Percentiles rank a stretch among this genome's conserved stretches.
phyloP scores from a whole-genome alignment of 2,329 filamentous ascomycete species.

The Aspergillus neoniger region DNA sequence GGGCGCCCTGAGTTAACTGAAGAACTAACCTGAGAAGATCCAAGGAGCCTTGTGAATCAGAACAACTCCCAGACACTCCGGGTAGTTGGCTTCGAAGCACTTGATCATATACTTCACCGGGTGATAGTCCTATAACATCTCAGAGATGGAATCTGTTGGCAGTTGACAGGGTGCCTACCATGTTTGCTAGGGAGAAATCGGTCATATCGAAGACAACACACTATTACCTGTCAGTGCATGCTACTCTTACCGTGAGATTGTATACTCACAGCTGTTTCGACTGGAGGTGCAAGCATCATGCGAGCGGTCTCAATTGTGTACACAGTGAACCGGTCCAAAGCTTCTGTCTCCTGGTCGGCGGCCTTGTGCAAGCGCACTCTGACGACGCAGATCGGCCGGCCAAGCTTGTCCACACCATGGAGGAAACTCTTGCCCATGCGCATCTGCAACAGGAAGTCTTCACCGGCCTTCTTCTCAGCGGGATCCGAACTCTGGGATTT shows the following conservation, averaged over 20 bases:
- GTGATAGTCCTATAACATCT: constrained; percentile 69
- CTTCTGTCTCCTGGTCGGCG: constrained; percentile 78
- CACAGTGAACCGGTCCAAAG: constrained; percentile 85
- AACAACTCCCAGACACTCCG: constrained; percentile 84
- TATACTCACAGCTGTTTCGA: constrained; percentile 83
- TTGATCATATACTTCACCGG: constrained; percentile 99
- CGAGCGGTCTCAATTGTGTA: constrained; percentile 94
- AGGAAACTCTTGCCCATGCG: constrained; percentile 91
- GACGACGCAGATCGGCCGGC: constrained; percentile 84
- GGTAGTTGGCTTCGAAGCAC: constrained; percentile 98
- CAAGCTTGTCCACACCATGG: constrained; percentile 81
- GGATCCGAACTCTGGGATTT: constrained; percentile 62
- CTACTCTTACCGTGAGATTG: neutral
- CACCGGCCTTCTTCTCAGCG: constrained; percentile 65
- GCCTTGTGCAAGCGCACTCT: constrained; percentile 78
- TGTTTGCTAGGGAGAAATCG: constrained; percentile 88
- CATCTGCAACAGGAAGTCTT: constrained; percentile 80
- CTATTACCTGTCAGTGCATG: constrained; percentile 49
- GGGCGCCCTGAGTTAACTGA: too few species aligned
- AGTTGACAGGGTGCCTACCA: constrained; percentile 58
- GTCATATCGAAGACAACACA: constrained; percentile 97
- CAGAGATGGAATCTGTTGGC: neutral
- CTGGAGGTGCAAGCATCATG: constrained; percentile 73
- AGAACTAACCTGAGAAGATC: constrained; percentile 79
- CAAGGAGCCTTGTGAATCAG: constrained; percentile 95